These are phyloP conservation scores for Yarrowia divulgata DNA, from an alignment of 805 yeast genomes.

Conservation along the genomic window DNA sequence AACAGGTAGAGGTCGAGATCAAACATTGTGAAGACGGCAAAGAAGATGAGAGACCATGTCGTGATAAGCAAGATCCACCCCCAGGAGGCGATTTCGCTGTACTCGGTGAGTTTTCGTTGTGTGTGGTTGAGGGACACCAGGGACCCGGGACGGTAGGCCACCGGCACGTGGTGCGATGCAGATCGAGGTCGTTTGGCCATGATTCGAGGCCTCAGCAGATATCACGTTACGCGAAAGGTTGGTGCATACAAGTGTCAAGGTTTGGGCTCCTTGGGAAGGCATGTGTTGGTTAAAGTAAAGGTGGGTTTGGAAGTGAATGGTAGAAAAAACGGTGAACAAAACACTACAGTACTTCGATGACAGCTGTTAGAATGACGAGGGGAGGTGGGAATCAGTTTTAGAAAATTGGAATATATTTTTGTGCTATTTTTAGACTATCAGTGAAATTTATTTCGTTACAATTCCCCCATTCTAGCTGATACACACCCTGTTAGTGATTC, in stretches of 20 bases:
- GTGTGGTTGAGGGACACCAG: constrained; percentile 30
- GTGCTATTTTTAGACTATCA: no score
- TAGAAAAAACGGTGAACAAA: neutral
- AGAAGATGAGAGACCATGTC: constrained; percentile 40
- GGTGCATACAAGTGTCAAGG: constrained; percentile 12
- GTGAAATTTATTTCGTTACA: no score
- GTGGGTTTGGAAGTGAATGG: neutral
- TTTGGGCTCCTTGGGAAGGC: neutral
- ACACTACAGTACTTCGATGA: neutral
- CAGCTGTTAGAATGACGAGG: neutral
- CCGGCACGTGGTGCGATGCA: constrained; percentile 36
- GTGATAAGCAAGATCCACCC: constrained; percentile 38
- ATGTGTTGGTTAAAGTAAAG: neutral
- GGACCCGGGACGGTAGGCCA: constrained; percentile 5
- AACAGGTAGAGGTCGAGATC: constrained; percentile 28
- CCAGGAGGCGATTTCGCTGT: constrained; percentile 32
- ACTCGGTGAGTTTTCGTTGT: constrained; percentile 24
- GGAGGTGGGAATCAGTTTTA: neutral
- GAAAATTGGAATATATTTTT: neutral
- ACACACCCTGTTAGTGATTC: no score
- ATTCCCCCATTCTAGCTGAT: no score
- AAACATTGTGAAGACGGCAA: constrained; percentile 40
- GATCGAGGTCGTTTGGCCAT: constrained; percentile 38
- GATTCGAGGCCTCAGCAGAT: neutral
- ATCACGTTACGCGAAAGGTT: constrained; percentile 29